phyloP scores from a whole-genome alignment of 2,329 filamentous ascomycete species.

The Calonectria crousiana region DNA sequence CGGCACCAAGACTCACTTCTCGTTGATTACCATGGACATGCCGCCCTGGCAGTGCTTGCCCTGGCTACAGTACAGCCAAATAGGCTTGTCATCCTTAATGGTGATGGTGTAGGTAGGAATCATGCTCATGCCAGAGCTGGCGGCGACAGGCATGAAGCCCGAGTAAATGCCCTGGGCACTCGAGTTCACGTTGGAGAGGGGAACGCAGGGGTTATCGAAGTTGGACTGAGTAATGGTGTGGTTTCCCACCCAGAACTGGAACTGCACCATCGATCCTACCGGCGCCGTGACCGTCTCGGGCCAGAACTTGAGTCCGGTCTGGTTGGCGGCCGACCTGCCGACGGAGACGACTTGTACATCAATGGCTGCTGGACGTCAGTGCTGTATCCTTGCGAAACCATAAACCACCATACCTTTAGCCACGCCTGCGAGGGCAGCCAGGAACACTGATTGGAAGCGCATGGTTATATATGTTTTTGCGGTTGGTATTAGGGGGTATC shows the following conservation, averaged over 20 bases:
- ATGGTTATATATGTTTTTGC: conserved; percentile 55
- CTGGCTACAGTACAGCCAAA: conserved; percentile 86
- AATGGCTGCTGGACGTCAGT: conserved; percentile 45
- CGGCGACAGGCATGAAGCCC: conserved; percentile 74
- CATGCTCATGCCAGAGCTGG: conserved; percentile 60
- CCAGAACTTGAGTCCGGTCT: conserved; percentile 67
- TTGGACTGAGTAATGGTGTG: conserved; percentile 85
- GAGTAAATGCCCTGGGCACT: conserved; percentile 73
- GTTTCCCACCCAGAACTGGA: conserved; percentile 76
- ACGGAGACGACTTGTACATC: conserved; percentile 76
- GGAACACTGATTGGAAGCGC: conserved; percentile 62
- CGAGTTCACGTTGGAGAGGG: conserved; percentile 65
- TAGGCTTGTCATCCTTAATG: conserved; percentile 75
- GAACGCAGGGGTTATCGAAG: conserved; percentile 78
- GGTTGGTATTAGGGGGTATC: conserved; percentile 29
- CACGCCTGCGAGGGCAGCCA: conserved; percentile 61
- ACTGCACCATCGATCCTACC: conserved; percentile 74
- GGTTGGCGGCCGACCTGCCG: conserved; percentile 62
- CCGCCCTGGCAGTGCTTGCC: conserved; percentile 79
- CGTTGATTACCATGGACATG: conserved; percentile 84
- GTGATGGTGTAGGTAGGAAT: conserved; percentile 78
- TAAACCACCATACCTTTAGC: conserved; percentile 56
- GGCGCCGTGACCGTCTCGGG: conserved; percentile 74
- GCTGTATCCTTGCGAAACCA: background rate
- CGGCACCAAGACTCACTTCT: conserved; percentile 64